A percentile compares a stretch with the other conserved stretches of the same genome.
Conservation (phyloP, 805 yeast species). For the Cyberlindnera mrakii region DNA sequence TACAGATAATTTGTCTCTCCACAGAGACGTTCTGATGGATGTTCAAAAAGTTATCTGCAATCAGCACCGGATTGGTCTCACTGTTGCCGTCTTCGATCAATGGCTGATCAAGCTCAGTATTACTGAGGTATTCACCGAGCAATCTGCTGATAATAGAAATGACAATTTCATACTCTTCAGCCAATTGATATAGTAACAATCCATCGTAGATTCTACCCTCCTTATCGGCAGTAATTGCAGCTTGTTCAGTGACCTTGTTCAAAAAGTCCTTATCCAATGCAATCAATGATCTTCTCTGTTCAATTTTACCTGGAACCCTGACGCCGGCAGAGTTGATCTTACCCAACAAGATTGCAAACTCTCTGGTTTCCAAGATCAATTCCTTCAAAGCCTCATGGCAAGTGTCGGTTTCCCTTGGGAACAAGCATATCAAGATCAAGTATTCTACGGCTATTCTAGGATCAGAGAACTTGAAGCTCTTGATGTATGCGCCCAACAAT, state of each 20-base stretch:
- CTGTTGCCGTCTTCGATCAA: conserved; percentile 28
- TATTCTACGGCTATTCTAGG: conserved; percentile 93
- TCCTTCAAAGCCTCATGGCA: conserved; percentile 80
- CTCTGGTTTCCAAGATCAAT: conserved; percentile 79
- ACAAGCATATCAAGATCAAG: conserved; percentile 60
- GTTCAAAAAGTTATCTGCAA: conserved; percentile 32
- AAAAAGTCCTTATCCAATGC: conserved; percentile 57
- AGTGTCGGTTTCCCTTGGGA: conserved; percentile 41
- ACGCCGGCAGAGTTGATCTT: conserved; percentile 72
- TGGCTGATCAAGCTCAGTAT: conserved; percentile 62
- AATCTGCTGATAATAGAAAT: conserved; percentile 66
- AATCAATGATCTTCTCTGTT: conserved; percentile 63
- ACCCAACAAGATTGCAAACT: conserved; percentile 78
- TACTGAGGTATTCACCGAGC: conserved; percentile 69
- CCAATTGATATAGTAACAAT: conserved; percentile 74
- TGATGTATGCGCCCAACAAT: conserved; percentile 71
- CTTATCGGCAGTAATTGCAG: conserved; percentile 83
- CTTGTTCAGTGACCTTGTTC: conserved; percentile 69
- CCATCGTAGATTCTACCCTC: conserved; percentile 89
- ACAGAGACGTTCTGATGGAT: conserved; percentile 54
- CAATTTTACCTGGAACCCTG: conserved; percentile 78
- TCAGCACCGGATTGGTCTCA: conserved; percentile 37
- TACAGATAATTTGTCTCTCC: conserved; percentile 61
- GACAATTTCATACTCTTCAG: conserved; percentile 83
- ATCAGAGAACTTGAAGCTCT: conserved; percentile 77